Conservation (phyloP, 352 stramenopile species). For the Globisporangium solare region DNA sequence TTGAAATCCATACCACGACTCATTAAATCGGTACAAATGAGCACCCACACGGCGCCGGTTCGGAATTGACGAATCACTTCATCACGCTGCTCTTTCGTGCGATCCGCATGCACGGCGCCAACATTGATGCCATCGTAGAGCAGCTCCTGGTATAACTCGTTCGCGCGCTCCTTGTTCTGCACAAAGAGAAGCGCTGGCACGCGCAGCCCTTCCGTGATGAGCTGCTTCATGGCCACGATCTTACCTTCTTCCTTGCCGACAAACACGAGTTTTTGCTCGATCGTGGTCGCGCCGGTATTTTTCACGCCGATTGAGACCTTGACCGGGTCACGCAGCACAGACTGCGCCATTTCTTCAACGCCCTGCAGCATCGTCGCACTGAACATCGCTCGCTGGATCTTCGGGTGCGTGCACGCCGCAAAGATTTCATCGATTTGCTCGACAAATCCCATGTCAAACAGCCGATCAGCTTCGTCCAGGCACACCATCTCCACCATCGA, state of each 20-base stretch:
- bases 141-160: constrained; percentile 97
- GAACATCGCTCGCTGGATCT: constrained; percentile 94
- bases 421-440: constrained; percentile 98
- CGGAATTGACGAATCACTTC: constrained; percentile 95
- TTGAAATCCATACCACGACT: constrained; percentile 99
- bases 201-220: constrained; percentile 90
- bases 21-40: constrained; percentile 99
- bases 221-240: constrained; percentile 93
- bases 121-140: constrained; percentile 98
- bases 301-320: constrained; percentile 92
- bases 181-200: constrained; percentile 98
- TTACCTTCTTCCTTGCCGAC: constrained; percentile 99
- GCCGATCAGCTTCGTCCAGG: constrained; percentile 97
- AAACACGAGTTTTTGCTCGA: constrained; percentile 96
- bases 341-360: constrained; percentile 95
- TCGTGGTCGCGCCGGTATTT: constrained; percentile 85
- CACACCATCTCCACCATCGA: constrained; percentile 92
- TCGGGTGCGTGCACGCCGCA: constrained; percentile 78
- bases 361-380: constrained; percentile 96
- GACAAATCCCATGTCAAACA: constrained; percentile 97
- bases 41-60: constrained; percentile 95
- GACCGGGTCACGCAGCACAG: constrained; percentile 95
- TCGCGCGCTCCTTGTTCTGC: constrained; percentile 97
- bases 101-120: constrained; percentile 96
- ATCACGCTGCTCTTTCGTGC: constrained; percentile 92